Evolutionary conservation across 495 filamentous ascomycete genomes (phyloP).

Genomic region (Physcia stellaris): DNA sequence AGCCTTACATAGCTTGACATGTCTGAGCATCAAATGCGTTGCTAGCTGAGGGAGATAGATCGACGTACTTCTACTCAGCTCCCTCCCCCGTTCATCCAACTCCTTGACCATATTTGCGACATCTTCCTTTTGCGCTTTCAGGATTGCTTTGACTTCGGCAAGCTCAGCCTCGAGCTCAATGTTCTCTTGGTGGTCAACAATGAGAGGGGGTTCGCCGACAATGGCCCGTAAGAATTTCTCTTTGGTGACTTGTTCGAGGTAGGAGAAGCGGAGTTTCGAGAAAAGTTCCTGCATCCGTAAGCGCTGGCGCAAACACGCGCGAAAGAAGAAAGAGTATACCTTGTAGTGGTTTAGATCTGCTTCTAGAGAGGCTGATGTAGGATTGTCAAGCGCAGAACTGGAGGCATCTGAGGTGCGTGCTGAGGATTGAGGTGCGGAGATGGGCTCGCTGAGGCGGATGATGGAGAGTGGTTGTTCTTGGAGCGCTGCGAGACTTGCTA

Average conservation of each 20-base stretch:
- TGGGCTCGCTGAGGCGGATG: slow-evolving; percentile 61
- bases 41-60: neutral
- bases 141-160: slow-evolving; percentile 52
- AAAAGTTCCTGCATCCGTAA: slow-evolving; percentile 67
- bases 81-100: slow-evolving; percentile 53
- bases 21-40: neutral
- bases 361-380: slow-evolving; percentile 62
- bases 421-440: slow-evolving; percentile 32
- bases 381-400: slow-evolving; percentile 44
- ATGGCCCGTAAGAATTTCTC: slow-evolving; percentile 95
- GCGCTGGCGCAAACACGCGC: neutral
- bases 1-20: slow-evolving; percentile 20
- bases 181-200: slow-evolving; percentile 74
- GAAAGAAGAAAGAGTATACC: slow-evolving; percentile 20
- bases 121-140: slow-evolving; percentile 67
- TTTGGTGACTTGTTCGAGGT: slow-evolving; percentile 71
- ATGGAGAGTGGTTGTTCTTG: slow-evolving; percentile 44
- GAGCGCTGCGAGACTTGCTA: slow-evolving; percentile 12
- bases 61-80: slow-evolving; percentile 32
- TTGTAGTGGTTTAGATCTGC: slow-evolving; percentile 84
- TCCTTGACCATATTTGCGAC: slow-evolving; percentile 58
- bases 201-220: slow-evolving; percentile 74
- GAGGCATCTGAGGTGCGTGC: slow-evolving; percentile 61
- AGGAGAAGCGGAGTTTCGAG: slow-evolving; percentile 90
- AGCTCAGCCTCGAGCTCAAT: slow-evolving; percentile 62